A percentile compares a stretch with the other conserved stretches of the same genome.
Evolutionary conservation across 495 filamentous ascomycete genomes (phyloP).

Genomic region (Penicillium fimorum): DNA sequence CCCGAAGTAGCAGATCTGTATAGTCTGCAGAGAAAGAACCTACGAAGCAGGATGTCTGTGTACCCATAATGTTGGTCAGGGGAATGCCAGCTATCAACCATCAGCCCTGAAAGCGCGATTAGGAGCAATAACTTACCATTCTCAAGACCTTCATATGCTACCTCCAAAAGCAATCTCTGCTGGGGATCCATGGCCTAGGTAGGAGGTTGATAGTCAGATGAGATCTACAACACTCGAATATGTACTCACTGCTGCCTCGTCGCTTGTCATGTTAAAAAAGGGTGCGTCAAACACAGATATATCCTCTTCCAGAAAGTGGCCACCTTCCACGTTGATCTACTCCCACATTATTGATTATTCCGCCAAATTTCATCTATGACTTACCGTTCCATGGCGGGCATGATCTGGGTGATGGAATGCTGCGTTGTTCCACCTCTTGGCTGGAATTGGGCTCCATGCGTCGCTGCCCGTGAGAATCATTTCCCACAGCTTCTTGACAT

Average conservation of each 20-base stretch:
- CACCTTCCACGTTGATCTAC: conserved; percentile 32
- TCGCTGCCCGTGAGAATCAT: conserved; percentile 50
- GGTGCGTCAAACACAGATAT: conserved; percentile 54
- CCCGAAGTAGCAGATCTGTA: conserved; percentile 29
- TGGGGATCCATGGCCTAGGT: conserved; percentile 45
- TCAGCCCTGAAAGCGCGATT: background rate
- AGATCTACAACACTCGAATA: background rate
- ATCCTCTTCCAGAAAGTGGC: conserved; percentile 53
- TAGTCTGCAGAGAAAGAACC: conserved; percentile 38
- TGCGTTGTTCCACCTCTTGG: conserved; percentile 48
- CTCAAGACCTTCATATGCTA: conserved; percentile 60
- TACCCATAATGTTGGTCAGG: conserved; percentile 38
- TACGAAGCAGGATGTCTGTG: conserved; percentile 49
- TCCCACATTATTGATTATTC: background rate
- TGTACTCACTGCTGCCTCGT: conserved; percentile 48
- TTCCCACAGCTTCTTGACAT: conserved; percentile 54
- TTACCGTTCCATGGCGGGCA: conserved; percentile 25
- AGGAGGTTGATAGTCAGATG: background rate
- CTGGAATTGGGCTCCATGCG: conserved; percentile 51
- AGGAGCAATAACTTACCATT: conserved; percentile 16
- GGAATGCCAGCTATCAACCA: conserved; percentile 31
- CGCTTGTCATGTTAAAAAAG: conserved; percentile 57
- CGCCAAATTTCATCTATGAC: background rate
- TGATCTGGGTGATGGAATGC: conserved; percentile 57
- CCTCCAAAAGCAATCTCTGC: conserved; percentile 56